Conservation (phyloP, 495 filamentous ascomycete species). For the Xylaria flabelliformis region DNA sequence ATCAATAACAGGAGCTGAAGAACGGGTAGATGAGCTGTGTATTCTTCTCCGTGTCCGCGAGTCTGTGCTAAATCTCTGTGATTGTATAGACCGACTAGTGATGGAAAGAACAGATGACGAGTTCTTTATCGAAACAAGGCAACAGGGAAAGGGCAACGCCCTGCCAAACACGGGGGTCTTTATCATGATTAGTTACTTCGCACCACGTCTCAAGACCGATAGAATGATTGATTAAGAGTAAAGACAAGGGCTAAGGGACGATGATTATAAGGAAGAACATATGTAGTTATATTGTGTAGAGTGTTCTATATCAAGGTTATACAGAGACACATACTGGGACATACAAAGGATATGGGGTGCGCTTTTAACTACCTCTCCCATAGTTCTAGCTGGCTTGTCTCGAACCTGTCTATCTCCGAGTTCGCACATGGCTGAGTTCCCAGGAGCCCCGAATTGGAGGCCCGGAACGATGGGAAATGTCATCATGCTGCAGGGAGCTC, state of each 20-base stretch:
- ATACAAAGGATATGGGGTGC: constrained; percentile 4
- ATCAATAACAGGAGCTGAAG: constrained; percentile 38
- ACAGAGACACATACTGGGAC: neutral
- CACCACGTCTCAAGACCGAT: neutral
- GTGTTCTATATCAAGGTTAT: neutral
- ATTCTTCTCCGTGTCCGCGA: constrained; percentile 38
- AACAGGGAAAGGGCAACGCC: constrained; percentile 33
- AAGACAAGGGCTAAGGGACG: neutral
- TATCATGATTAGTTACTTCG: constrained; percentile 35
- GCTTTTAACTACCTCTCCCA: constrained; percentile 22
- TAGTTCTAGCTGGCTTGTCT: constrained; percentile 13
- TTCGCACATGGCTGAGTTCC: constrained; percentile 35
- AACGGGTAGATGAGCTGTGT: constrained; percentile 50
- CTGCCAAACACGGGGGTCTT: constrained; percentile 33
- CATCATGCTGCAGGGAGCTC: constrained; percentile 27
- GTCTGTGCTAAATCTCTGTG: constrained; percentile 24
- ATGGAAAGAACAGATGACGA: constrained; percentile 34
- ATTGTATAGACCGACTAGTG: constrained; percentile 29
- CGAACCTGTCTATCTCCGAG: constrained; percentile 40
- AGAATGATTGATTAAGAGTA: neutral
- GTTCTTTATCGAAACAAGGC: constrained; percentile 30
- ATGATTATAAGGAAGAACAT: neutral
- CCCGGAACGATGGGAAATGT: constrained; percentile 28
- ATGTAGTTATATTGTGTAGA: neutral
- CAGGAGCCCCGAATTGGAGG: constrained; percentile 25